Evolutionary conservation across 805 yeast species (phyloP).

Genomic region (Spathaspora sp.): DNA sequence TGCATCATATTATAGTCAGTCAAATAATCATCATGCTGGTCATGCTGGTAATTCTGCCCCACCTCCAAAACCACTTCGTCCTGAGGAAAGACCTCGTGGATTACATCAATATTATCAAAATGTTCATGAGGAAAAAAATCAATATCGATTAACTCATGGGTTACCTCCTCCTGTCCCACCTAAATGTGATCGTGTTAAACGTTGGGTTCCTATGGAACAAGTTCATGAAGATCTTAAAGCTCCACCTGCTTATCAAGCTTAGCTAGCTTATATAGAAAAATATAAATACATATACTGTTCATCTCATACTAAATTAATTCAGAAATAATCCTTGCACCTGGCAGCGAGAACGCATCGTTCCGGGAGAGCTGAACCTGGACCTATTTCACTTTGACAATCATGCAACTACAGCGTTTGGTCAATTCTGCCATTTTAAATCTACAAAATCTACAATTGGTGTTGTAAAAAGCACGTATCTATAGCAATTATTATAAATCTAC

Average conservation of each 20-base stretch:
- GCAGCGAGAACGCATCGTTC: too few species aligned
- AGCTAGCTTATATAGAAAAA: not conserved
- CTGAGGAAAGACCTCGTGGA: not conserved
- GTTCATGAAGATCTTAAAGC: not conserved
- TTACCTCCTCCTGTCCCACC: constrained; percentile 1
- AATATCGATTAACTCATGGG: not conserved
- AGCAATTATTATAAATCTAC: too few species aligned
- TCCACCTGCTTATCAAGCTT: not conserved
- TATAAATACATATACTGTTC: not conserved
- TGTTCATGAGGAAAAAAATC: not conserved
- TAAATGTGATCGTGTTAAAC: not conserved
- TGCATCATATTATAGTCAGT: too few species aligned
- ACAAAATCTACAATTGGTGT: too few species aligned
- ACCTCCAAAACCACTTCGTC: not conserved
- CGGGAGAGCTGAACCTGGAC: too few species aligned
- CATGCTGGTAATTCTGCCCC: not conserved
- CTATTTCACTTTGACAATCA: too few species aligned
- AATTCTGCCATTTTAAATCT: too few species aligned
- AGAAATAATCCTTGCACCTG: too few species aligned
- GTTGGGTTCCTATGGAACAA: not conserved
- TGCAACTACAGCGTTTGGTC: too few species aligned
- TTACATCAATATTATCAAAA: not conserved
- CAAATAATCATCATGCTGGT: not conserved
- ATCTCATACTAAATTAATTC: too few species aligned
- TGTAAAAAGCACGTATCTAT: too few species aligned